Evolutionary conservation across 2,329 filamentous ascomycete genomes (phyloP), one percentile per base, ranked within the genome.

Genomic region (Alternaria gaisen): DNA sequence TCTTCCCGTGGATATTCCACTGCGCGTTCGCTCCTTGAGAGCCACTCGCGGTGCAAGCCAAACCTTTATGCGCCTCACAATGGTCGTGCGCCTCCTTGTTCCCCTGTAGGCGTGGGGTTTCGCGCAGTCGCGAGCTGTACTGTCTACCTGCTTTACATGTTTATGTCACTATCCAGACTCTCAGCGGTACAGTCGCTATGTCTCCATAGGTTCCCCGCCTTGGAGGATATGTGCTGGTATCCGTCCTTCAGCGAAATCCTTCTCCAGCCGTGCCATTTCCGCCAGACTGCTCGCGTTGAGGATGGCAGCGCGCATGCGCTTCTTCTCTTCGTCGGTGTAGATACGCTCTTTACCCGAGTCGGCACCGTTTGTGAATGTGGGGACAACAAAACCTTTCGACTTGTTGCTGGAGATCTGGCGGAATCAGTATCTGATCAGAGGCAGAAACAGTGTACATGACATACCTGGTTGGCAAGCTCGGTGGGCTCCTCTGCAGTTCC

Each of bases 231-330:
- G 60, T 20, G 71, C 70, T 3, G 94, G 94, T 78, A 98, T 85
- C 73, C 91, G 85, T 2, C 95, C 95, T 79, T 98, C 94, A 64
- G 92, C 91, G 67, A 98, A 81, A 79, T 95, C 92, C 83, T 94
- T 97, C 83, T 99, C 95, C 75, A 99, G 79, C 68, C 88, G 86
- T 58, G 92, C 90, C 76, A 99, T 96, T 82, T 98, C 95, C 69
- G 93, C 90, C 73, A 99, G 79, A 74, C 91, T 97, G 78, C 90
- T 93, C 6, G 95, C 94, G 73, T 92, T 92, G 80, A 89, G 89
- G 79, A 99, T 97, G 81, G 94, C 85, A 73, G 93, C 90, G 80
- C 96, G 90, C 63, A 98, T 87, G 66, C 88, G 87, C 84, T 90
- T 91, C 83, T 90, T 91, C 85, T 99, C 95, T 75, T 89, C 89